These are phyloP conservation scores for Odontarrhena argentea DNA, from an alignment of 345 rosid species.

Conservation along the genomic window DNA sequence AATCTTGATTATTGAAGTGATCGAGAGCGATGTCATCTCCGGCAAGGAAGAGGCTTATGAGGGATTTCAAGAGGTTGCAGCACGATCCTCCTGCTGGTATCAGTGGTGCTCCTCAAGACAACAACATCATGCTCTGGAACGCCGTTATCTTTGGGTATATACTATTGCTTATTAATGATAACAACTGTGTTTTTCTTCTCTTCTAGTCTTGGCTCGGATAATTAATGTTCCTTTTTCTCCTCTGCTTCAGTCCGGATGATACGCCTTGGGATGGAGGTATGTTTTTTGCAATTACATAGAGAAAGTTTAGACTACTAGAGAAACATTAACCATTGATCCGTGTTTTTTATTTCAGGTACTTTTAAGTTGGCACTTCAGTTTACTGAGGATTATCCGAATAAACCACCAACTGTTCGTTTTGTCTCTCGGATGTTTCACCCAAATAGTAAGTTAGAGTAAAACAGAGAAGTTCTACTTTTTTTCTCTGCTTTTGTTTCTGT, in stretches of 20 bases:
- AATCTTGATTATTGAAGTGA: too few relatives aligned
- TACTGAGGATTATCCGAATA: constrained; percentile 64
- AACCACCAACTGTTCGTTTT: constrained; percentile 64
- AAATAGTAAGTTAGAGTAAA: constrained; percentile 49
- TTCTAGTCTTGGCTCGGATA: neutral
- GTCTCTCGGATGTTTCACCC: constrained; percentile 74
- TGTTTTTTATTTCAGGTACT: constrained; percentile 46
- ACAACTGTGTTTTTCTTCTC: neutral
- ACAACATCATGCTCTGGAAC: constrained; percentile 63
- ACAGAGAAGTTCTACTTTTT: neutral
- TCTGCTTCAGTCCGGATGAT: constrained; percentile 53
- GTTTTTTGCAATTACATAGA: neutral
- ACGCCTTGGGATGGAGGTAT: constrained; percentile 70
- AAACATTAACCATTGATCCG: neutral
- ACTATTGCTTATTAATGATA: neutral
- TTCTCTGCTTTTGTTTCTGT: neutral
- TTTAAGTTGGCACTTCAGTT: constrained; percentile 63
- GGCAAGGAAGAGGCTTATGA: constrained; percentile 64
- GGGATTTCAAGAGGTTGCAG: constrained; percentile 64
- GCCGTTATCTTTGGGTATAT: constrained; percentile 63
- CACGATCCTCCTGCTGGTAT: constrained; percentile 67
- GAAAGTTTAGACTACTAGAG: neutral
- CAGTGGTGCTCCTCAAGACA: constrained; percentile 65
- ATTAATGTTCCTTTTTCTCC: neutral
- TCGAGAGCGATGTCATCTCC: constrained; percentile 55